Evolutionary conservation across 208 protist genomes (phyloP).

Genomic region (Leishmania turanica): DNA sequence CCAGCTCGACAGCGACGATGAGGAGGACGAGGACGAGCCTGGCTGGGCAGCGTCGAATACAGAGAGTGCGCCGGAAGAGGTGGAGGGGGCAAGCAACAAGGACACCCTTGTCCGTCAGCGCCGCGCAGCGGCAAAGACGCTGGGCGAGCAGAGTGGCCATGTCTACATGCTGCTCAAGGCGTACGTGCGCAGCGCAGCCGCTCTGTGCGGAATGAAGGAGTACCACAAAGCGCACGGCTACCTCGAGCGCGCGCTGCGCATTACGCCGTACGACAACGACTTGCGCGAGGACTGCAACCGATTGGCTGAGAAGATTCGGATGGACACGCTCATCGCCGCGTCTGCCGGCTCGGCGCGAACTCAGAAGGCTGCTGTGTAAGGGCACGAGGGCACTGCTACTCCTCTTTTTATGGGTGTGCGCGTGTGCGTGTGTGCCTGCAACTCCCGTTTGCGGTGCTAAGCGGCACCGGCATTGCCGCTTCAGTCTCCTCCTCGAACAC

Average conservation of each 20-base stretch:
- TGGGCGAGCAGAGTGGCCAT: slow-evolving; percentile 78
- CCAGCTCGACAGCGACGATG: slow-evolving; percentile 76
- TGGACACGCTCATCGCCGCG: slow-evolving; percentile 84
- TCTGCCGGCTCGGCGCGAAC: slow-evolving; percentile 29
- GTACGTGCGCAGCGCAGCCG: slow-evolving; percentile 84
- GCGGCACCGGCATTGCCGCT: background rate
- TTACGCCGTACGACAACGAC: slow-evolving; percentile 94
- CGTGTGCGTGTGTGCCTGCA: background rate
- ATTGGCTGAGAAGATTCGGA: slow-evolving; percentile 87
- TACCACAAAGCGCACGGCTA: slow-evolving; percentile 71
- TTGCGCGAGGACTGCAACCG: slow-evolving; percentile 87
- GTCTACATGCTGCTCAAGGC: slow-evolving; percentile 93
- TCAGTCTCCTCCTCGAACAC: background rate
- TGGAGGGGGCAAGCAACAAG: slow-evolving; percentile 16
- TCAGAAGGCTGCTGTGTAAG: slow-evolving; percentile 10
- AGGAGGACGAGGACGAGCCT: slow-evolving; percentile 74
- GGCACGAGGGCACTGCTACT: background rate
- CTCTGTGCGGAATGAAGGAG: slow-evolving; percentile 81
- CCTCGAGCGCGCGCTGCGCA: slow-evolving; percentile 84
- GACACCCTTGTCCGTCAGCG: slow-evolving; percentile 44
- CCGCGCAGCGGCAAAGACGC: slow-evolving; percentile 58
- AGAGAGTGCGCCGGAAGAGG: background rate
- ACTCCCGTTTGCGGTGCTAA: background rate
- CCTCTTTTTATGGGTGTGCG: background rate
- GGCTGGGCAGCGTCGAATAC: slow-evolving; percentile 1